A percentile compares a stretch with the other conserved stretches of the same genome.
Evolutionary conservation across 805 yeast genomes (phyloP).

Genomic region (Metschnikowia matae): DNA sequence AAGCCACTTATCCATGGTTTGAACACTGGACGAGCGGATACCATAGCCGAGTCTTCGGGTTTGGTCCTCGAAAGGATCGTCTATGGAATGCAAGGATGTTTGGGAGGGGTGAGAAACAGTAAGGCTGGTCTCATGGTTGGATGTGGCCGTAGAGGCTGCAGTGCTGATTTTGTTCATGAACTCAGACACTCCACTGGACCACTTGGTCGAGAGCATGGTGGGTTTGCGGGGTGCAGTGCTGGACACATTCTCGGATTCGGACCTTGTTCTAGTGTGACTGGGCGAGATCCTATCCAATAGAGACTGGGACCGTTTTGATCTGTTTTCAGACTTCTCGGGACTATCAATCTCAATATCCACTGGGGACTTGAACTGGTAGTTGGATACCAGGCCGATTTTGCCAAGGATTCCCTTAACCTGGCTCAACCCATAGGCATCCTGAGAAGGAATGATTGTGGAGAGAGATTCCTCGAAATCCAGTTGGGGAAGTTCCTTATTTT

Average conservation of each 20-base stretch:
- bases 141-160: conserved; percentile 12
- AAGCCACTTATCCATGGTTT: conserved; percentile 43
- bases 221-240: not conserved
- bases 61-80: conserved; percentile 19
- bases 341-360: conserved; percentile 4
- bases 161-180: conserved; percentile 39
- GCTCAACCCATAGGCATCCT: conserved; percentile 22
- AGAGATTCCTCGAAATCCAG: conserved; percentile 20
- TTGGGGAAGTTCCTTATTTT: conserved; percentile 24
- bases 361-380: conserved; percentile 7
- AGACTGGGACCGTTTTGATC: conserved; percentile 18
- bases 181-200: conserved; percentile 39
- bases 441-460: conserved; percentile 10
- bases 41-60: conserved; percentile 27
- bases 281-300: conserved; percentile 34
- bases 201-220: conserved; percentile 20
- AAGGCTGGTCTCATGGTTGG: conserved; percentile 1
- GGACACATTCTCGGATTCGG: conserved; percentile 26
- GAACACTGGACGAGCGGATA: conserved; percentile 35
- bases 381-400: conserved; percentile 23
- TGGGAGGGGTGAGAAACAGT: conserved; percentile 18
- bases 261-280: conserved; percentile 33
- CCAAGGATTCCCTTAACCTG: conserved; percentile 37
- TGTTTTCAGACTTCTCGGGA: conserved; percentile 5
- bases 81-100: conserved; percentile 33